Conservation (phyloP, 768 basidiomycete genomes). For the Gloeopeniophorella convolvens region DNA sequence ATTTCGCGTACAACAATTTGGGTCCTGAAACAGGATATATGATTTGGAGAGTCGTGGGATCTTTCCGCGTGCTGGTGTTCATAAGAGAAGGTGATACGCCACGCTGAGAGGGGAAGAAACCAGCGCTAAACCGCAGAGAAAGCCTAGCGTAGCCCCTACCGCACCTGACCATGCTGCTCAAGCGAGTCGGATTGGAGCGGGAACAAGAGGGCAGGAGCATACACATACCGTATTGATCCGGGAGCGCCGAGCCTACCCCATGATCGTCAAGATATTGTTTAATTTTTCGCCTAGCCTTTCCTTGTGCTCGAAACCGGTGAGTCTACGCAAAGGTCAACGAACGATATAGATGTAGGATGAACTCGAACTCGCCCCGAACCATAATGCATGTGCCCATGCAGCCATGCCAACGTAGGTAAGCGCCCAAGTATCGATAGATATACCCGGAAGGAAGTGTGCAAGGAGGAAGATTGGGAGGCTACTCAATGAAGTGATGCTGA, state of each 20-base stretch:
- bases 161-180: conserved; percentile 5
- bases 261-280: background rate
- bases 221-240: background rate
- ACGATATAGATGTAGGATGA: background rate
- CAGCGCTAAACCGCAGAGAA: conserved; percentile 3
- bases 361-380: background rate
- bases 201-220: background rate
- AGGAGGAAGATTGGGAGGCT: conserved; percentile 1
- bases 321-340: background rate
- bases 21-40: too few relatives aligned
- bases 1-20: too few relatives aligned
- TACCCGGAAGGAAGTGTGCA: background rate
- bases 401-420: background rate
- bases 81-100: background rate
- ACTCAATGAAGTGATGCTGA: background rate
- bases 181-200: background rate
- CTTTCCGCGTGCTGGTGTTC: too few relatives aligned
- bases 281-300: background rate
- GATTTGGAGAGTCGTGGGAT: too few relatives aligned
- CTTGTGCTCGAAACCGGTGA: background rate
- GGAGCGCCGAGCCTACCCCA: background rate
- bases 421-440: conserved; percentile 1
- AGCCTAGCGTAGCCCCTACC: conserved; percentile 1
- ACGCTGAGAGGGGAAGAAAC: conserved; percentile 5
- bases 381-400: background rate